Conservation (phyloP, 2,329 filamentous ascomycete genomes). For the Fusarium dlaminii region DNA sequence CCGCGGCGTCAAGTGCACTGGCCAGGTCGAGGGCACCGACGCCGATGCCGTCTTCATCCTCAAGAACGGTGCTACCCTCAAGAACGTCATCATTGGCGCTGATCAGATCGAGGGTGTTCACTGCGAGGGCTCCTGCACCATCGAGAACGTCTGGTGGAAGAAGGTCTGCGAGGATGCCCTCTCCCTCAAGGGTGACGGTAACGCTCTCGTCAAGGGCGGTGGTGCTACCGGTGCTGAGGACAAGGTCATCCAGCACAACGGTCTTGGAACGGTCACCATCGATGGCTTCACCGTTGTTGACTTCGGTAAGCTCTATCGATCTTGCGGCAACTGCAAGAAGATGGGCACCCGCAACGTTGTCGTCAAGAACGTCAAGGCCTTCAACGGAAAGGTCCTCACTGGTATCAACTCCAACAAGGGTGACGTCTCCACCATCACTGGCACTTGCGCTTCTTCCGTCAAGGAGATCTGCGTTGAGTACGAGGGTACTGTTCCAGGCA, state of each 20-base stretch:
- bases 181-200: slow-evolving; percentile 33
- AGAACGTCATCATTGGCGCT: slow-evolving; percentile 36
- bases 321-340: slow-evolving; percentile 41
- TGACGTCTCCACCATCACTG: slow-evolving; percentile 30
- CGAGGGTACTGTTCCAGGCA: slow-evolving; percentile 36
- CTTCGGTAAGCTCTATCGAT: slow-evolving; percentile 41
- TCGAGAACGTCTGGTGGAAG: slow-evolving; percentile 40
- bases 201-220: slow-evolving; percentile 34
- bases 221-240: slow-evolving; percentile 36
- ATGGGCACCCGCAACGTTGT: slow-evolving; percentile 40
- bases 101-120: slow-evolving; percentile 38
- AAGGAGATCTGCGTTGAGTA: slow-evolving; percentile 40
- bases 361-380: slow-evolving; percentile 38
- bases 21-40: slow-evolving; percentile 28
- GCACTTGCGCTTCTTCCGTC: slow-evolving; percentile 33
- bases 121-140: slow-evolving; percentile 37
- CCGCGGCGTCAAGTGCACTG: slow-evolving; percentile 36
- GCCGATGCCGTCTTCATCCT: slow-evolving; percentile 35
- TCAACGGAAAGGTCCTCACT: slow-evolving; percentile 38
- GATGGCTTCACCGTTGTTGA: slow-evolving; percentile 39
- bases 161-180: slow-evolving; percentile 40
- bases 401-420: slow-evolving; percentile 42
- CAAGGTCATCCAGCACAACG: slow-evolving; percentile 42
- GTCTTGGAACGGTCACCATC: slow-evolving; percentile 38
- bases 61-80: slow-evolving; percentile 37